phyloP scores from a whole-genome alignment of 164 flowering plant species.

The Berberis thunbergii region DNA sequence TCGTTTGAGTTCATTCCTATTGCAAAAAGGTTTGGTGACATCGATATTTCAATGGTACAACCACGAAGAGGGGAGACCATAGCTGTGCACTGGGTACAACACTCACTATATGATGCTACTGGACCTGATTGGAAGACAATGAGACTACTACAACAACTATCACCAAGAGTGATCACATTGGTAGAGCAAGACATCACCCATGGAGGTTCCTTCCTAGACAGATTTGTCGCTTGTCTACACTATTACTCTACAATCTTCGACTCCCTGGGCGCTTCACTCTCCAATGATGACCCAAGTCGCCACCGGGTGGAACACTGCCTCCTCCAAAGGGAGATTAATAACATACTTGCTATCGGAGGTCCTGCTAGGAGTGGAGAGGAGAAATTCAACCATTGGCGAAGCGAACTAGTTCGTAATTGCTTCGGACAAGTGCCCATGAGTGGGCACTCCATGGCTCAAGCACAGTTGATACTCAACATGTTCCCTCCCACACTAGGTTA shows the following conservation, averaged over 20 bases:
- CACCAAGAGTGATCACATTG: conserved; percentile 45
- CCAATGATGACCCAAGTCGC: conserved; percentile 31
- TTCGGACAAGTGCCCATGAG: conserved; percentile 57
- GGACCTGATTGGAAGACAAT: conserved; percentile 65
- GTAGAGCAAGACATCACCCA: conserved; percentile 52
- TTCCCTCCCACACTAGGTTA: conserved; percentile 53
- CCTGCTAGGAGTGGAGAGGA: conserved; percentile 71
- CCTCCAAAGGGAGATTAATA: conserved; percentile 43
- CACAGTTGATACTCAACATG: conserved; percentile 65
- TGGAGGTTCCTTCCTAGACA: conserved; percentile 50
- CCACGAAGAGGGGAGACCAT: conserved; percentile 39
- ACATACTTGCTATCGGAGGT: conserved; percentile 61
- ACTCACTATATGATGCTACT: conserved; percentile 48
- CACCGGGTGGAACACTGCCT: conserved; percentile 43
- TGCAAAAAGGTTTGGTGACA: conserved; percentile 36
- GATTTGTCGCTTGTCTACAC: conserved; percentile 58
- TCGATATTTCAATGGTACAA: conserved; percentile 26
- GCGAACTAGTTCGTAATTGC: conserved; percentile 28
- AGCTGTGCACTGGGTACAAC: conserved; percentile 70
- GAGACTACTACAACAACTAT: conserved; percentile 34
- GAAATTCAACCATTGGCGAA: conserved; percentile 46
- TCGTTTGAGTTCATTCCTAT: conserved; percentile 62
- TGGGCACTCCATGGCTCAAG: conserved; percentile 56
- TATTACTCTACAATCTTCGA: conserved; percentile 67
- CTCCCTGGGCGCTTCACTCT: conserved; percentile 38